These are phyloP conservation scores for Pythium vanterpoolii DNA, from an alignment of 352 stramenopile genomes.

Conservation along the genomic window DNA sequence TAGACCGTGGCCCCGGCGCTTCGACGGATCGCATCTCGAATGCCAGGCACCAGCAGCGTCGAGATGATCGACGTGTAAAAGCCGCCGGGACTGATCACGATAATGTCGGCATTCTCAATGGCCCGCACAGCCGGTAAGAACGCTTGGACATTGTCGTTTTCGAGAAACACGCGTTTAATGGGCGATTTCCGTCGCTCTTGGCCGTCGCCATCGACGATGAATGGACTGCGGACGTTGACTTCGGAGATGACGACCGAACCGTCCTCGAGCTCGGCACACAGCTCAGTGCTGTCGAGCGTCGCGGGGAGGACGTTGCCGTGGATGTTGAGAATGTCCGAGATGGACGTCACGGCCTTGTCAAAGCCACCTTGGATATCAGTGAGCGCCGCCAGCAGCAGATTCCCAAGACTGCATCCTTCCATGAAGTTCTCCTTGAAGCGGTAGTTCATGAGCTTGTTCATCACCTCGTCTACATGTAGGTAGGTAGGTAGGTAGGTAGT, in stretches of 20 bases:
- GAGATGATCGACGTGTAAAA: slow-evolving; percentile 89
- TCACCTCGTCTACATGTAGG: slow-evolving; percentile 60
- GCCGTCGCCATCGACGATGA: slow-evolving; percentile 30
- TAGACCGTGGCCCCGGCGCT: slow-evolving; percentile 75
- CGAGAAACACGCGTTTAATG: slow-evolving; percentile 80
- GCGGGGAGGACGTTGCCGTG: slow-evolving; percentile 70
- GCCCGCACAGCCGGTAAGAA: slow-evolving; percentile 72
- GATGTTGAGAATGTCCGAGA: slow-evolving; percentile 87
- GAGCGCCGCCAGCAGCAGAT: slow-evolving; percentile 72
- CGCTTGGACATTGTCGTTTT: slow-evolving; percentile 67
- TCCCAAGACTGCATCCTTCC: slow-evolving; percentile 82
- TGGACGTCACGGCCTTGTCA: slow-evolving; percentile 73
- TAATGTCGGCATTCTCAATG: slow-evolving; percentile 85
- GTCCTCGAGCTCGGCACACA: slow-evolving; percentile 75
- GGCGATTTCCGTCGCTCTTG: slow-evolving; percentile 50
- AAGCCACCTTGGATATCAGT: slow-evolving; percentile 82
- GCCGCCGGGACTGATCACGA: slow-evolving; percentile 72
- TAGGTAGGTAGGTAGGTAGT: too few species aligned
- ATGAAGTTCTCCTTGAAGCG: slow-evolving; percentile 87
- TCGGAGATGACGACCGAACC: slow-evolving; percentile 73
- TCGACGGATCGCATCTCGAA: slow-evolving; percentile 71
- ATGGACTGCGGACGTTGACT: slow-evolving; percentile 76
- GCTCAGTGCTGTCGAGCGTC: slow-evolving; percentile 81
- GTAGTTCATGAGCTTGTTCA: slow-evolving; percentile 89
- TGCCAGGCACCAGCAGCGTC: slow-evolving; percentile 73